These are phyloP conservation scores for Orbilia oligospora DNA, from an alignment of 2,329 filamentous ascomycete species.

Conservation along the genomic window DNA sequence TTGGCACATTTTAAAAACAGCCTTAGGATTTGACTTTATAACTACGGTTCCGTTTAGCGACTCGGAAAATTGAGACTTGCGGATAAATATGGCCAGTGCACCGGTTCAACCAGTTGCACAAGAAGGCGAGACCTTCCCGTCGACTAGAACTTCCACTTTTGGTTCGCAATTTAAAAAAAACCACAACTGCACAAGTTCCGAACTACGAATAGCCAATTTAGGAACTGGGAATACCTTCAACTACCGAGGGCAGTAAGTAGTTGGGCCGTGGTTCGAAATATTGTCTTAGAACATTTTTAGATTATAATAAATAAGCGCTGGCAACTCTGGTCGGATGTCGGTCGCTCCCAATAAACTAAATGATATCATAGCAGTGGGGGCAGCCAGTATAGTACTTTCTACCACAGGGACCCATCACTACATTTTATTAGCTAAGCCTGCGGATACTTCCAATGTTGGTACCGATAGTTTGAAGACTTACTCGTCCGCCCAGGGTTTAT, in stretches of 20 bases:
- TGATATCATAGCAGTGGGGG: background rate
- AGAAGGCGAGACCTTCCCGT: background rate
- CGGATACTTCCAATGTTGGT: background rate
- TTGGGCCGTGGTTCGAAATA: background rate
- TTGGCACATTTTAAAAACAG: background rate
- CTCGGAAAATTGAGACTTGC: background rate
- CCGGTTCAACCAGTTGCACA: background rate
- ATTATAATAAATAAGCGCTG: background rate
- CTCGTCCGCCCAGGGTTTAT: conserved; percentile 40
- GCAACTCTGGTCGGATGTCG: background rate
- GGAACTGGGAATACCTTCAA: background rate
- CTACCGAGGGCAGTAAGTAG: background rate
- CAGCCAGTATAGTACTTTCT: background rate
- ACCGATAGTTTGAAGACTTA: conserved; percentile 9
- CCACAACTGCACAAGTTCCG: background rate
- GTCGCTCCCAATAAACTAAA: background rate
- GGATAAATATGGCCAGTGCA: background rate
- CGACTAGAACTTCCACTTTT: background rate
- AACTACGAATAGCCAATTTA: conserved; percentile 2
- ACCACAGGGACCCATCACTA: conserved; percentile 39
- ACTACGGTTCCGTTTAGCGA: background rate
- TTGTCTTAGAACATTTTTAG: background rate
- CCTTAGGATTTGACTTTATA: background rate
- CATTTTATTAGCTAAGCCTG: conserved; percentile 5
- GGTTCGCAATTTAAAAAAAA: conserved; percentile 5